Conservation (phyloP, 192 early-diverging fungal genomes). For the Coemansia sp. region DNA sequence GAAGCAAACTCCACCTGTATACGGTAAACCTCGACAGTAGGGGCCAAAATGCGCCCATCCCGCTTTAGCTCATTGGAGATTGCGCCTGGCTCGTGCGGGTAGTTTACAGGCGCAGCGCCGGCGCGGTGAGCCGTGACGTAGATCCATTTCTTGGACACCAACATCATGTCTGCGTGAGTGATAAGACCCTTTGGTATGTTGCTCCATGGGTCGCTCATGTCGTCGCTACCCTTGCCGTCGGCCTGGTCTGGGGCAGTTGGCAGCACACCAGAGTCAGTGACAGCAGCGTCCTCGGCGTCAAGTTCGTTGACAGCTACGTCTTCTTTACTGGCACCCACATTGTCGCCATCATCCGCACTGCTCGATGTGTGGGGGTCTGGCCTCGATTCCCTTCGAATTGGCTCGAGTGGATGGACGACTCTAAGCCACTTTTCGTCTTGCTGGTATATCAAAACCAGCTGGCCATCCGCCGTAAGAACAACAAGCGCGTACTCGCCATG, state of each 20-base stretch:
- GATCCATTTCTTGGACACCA: constrained; percentile 54
- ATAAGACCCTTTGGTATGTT: constrained; percentile 47
- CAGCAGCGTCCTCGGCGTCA: not conserved
- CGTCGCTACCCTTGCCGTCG: not conserved
- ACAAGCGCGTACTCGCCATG: constrained; percentile 51
- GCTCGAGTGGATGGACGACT: constrained; percentile 37
- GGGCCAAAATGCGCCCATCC: constrained; percentile 30
- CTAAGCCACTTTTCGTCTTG: constrained; percentile 48
- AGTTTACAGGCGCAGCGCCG: constrained; percentile 25
- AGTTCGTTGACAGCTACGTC: not conserved
- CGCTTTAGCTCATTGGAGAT: constrained; percentile 27
- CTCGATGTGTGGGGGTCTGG: not conserved
- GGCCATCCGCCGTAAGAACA: constrained; percentile 46
- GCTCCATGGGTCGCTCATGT: constrained; percentile 37
- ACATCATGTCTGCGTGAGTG: constrained; percentile 54
- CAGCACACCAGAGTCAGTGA: not conserved
- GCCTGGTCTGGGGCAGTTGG: constrained; percentile 12
- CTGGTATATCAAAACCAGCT: constrained; percentile 50
- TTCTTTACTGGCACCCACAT: not conserved
- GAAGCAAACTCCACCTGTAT: constrained; percentile 54
- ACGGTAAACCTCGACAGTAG: constrained; percentile 46
- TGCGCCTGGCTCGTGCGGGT: constrained; percentile 46
- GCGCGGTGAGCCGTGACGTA: constrained; percentile 46
- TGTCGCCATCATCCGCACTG: not conserved
- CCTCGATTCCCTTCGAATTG: constrained; percentile 17